Base-by-base conservation (phyloP, 257 asterid species). In the Fraxinus cuspidata region DNA sequence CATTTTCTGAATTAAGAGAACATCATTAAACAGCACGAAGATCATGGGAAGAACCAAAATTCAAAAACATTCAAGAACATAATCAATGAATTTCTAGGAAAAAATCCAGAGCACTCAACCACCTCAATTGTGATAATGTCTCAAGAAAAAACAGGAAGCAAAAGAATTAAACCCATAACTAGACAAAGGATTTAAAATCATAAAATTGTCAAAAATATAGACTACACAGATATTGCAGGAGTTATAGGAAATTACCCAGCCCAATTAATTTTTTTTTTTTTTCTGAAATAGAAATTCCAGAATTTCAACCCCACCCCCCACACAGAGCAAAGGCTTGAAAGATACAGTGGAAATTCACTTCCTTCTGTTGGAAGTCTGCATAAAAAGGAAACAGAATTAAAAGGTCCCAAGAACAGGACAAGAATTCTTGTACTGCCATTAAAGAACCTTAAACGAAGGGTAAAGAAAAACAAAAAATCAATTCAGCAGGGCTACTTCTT, bases 401-500 rank as follows among this genome's bases (percentile, higher is more conserved):
- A 75, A 82, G 83, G 81, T 82, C 79, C 89, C 84, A 70, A 56
- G 12, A 35, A 70, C 63, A 84, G 77, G 81, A 80, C 47, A 67
- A 74, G 84, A 81, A 83, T 79, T 88, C 77, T 82, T 76, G 23
- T 27, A 63, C 31, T 53, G 79, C 83, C 88, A 84, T 78, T 83
- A 79, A 77, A 81, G 77, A 81, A 78, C 80, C 84, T 78, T 74
- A 79, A 75, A 15, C 25, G 64, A 56, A 34, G 8, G 66, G 18
- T 13, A 73, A 44, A 74, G 63, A 69, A 70, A 1, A 40, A 47
- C 1, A 29, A 32, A 38, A 38, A 21, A 12, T 40, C 29, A 19
- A 25, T 38, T 71, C 58, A 70, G 18, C 23, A 31, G 65, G 35
- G 76, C 31, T 40, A 66, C 28, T 75, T 63, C 83, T 70, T 78